These are phyloP conservation scores for Saccharomycopsis fodiens DNA, from an alignment of 805 yeast genomes.

Conservation along the genomic window DNA sequence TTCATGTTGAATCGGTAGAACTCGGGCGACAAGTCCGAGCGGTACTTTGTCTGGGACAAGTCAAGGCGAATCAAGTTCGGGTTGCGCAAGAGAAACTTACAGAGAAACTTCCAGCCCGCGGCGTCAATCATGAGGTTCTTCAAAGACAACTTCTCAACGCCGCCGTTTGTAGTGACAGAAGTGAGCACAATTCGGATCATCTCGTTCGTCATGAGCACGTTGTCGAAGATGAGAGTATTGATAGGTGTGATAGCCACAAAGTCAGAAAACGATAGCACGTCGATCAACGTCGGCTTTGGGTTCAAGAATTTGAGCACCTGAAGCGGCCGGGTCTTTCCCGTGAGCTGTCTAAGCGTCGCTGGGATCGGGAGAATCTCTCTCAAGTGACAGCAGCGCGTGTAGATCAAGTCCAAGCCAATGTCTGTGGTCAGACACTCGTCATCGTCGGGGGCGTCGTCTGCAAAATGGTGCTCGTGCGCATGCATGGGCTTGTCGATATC, in stretches of 20 bases:
- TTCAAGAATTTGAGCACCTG: slow-evolving; percentile 69
- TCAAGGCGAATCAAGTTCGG: slow-evolving; percentile 52
- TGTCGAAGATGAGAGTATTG: slow-evolving; percentile 69
- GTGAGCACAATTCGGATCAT: slow-evolving; percentile 70
- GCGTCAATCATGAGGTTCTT: slow-evolving; percentile 68
- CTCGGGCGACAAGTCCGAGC: slow-evolving; percentile 27
- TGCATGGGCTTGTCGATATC: slow-evolving; percentile 72
- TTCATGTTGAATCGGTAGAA: slow-evolving; percentile 68
- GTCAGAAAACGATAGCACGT: slow-evolving; percentile 80
- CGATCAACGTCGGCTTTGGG: slow-evolving; percentile 84
- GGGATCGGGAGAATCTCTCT: slow-evolving; percentile 90
- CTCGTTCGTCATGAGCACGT: slow-evolving; percentile 62
- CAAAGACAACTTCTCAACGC: slow-evolving; percentile 64
- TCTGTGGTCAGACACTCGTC: slow-evolving; percentile 22
- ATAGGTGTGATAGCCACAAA: slow-evolving; percentile 82
- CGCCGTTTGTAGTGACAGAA: slow-evolving; percentile 58
- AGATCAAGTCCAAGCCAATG: slow-evolving; percentile 51
- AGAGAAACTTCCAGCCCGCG: slow-evolving; percentile 71
- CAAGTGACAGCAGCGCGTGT: slow-evolving; percentile 88
- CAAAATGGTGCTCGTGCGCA: slow-evolving; percentile 49
- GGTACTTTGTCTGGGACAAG: slow-evolving; percentile 53
- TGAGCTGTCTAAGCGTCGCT: slow-evolving; percentile 75
- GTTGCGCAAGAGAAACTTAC: slow-evolving; percentile 66
- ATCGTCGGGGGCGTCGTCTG: slow-evolving; percentile 24
- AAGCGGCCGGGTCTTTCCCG: slow-evolving; percentile 68